phyloP scores from a whole-genome alignment of 2,329 filamentous ascomycete genomes.

The Capronia coronata region DNA sequence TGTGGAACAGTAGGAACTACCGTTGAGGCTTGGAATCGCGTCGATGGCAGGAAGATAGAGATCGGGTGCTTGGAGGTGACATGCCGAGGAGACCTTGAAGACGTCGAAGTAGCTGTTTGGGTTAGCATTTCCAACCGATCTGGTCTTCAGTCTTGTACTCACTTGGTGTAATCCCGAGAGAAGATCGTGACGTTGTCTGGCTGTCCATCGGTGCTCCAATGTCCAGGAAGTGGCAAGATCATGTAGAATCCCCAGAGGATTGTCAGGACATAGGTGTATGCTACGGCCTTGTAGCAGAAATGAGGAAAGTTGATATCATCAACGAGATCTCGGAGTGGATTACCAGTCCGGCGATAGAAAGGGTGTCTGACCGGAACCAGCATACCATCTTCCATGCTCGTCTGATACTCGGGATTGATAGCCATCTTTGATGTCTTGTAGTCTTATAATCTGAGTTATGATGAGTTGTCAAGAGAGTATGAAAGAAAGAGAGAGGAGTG shows the following conservation, averaged over 20 bases:
- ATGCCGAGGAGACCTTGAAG: constrained; percentile 36
- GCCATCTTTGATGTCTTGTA: not conserved
- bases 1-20: constrained; percentile 32
- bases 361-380: not conserved
- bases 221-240: constrained; percentile 16
- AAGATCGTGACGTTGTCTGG: constrained; percentile 11
- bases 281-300: constrained; percentile 15
- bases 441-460: not conserved
- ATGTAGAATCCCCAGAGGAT: constrained; percentile 14
- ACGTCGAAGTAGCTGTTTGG: constrained; percentile 32
- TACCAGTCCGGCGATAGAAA: not conserved
- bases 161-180: constrained; percentile 15
- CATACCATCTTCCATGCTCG: not conserved
- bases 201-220: constrained; percentile 6
- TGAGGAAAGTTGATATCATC: constrained; percentile 14
- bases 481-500: not conserved
- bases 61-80: constrained; percentile 33
- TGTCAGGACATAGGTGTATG: constrained; percentile 13
- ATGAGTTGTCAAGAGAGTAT: not conserved
- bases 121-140: not conserved
- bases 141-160: not conserved
- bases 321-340: not conserved
- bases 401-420: not conserved
- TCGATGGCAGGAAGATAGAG: constrained; percentile 31
- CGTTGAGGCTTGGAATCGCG: constrained; percentile 18